A percentile compares a stretch with the other conserved stretches of the same genome.
These are phyloP conservation scores for Curvularia hawaiiensis DNA, from an alignment of 2,329 filamentous ascomycete genomes.

Conservation along the genomic window DNA sequence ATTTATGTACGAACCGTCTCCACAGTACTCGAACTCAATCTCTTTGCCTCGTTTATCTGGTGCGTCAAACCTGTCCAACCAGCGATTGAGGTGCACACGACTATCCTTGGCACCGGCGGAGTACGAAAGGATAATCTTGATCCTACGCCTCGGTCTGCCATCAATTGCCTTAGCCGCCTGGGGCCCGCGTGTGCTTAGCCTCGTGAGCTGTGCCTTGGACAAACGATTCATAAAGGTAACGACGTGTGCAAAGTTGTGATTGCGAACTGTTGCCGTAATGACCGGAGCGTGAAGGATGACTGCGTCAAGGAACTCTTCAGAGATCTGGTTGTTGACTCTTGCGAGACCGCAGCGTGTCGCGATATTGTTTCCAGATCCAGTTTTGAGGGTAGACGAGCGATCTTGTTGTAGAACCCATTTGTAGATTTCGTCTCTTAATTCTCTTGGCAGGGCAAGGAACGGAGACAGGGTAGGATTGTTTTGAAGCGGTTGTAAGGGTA, in stretches of 20 bases:
- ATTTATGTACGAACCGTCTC: slow-evolving; percentile 4
- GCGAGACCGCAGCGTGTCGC: slow-evolving; percentile 19
- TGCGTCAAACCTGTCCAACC: slow-evolving; percentile 16
- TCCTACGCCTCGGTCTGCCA: slow-evolving; percentile 7
- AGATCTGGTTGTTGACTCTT: slow-evolving; percentile 19
- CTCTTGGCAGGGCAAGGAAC: slow-evolving; percentile 23
- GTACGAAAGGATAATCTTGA: slow-evolving; percentile 12
- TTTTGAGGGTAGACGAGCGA: slow-evolving; percentile 7
- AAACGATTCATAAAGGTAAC: slow-evolving; percentile 25
- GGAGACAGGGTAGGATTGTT: neutral
- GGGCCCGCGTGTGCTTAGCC: neutral
- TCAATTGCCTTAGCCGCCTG: neutral
- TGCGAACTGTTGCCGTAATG: slow-evolving; percentile 19
- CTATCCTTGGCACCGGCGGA: slow-evolving; percentile 10
- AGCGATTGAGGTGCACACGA: slow-evolving; percentile 16
- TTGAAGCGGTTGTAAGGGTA: neutral
- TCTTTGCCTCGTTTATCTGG: slow-evolving; percentile 13
- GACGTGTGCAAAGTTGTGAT: slow-evolving; percentile 25
- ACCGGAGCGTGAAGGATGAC: slow-evolving; percentile 19
- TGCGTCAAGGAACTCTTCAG: slow-evolving; percentile 20
- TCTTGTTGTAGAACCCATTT: slow-evolving; percentile 14
- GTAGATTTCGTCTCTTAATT: slow-evolving; percentile 28
- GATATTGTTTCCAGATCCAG: slow-evolving; percentile 6
- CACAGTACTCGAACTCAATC: slow-evolving; percentile 12
- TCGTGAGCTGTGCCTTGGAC: slow-evolving; percentile 16